A percentile compares a stretch with the other conserved stretches of the same genome.
These are phyloP conservation scores for Puccinia hordei DNA, from an alignment of 1,284 basidiomycete genomes.

Conservation along the genomic window DNA sequence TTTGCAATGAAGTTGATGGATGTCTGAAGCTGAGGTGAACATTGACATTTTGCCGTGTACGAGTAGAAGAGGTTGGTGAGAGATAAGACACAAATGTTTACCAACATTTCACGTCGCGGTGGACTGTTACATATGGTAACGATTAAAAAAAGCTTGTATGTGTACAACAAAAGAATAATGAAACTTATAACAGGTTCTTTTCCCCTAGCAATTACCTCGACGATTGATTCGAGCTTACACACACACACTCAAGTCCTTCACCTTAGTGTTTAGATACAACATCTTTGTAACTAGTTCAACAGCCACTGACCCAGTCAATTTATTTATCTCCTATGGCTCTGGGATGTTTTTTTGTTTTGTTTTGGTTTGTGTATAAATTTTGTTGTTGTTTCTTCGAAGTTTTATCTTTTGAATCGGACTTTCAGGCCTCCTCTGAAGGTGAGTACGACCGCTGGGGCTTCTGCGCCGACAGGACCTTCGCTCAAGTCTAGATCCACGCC, in stretches of 20 bases:
- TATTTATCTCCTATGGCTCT: too few species aligned
- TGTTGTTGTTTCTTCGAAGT: too few species aligned
- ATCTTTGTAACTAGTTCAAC: background rate
- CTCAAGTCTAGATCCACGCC: constrained; percentile 63
- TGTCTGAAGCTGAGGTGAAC: too few species aligned
- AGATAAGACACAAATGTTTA: too few species aligned
- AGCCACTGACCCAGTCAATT: background rate
- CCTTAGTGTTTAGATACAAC: constrained; percentile 4
- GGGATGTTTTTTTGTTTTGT: background rate
- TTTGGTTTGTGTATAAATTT: background rate
- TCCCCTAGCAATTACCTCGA: background rate
- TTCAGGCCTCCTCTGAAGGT: constrained; percentile 35
- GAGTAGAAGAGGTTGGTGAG: too few species aligned
- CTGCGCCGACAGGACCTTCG: constrained; percentile 1
- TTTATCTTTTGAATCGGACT: constrained; percentile 37
- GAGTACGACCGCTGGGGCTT: constrained; percentile 16
- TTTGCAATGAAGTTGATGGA: too few species aligned
- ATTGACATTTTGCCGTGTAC: too few species aligned
- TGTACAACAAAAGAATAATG: background rate
- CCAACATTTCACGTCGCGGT: background rate
- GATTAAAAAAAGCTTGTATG: background rate
- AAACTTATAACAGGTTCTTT: background rate
- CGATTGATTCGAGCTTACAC: background rate
- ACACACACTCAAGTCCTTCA: constrained; percentile 19
- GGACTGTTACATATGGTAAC: constrained; percentile 4